A percentile compares a stretch with the other conserved stretches of the same genome.
Evolutionary conservation across 306 rosid genomes (phyloP).

Genomic region (Trichosanthes truncata): DNA sequence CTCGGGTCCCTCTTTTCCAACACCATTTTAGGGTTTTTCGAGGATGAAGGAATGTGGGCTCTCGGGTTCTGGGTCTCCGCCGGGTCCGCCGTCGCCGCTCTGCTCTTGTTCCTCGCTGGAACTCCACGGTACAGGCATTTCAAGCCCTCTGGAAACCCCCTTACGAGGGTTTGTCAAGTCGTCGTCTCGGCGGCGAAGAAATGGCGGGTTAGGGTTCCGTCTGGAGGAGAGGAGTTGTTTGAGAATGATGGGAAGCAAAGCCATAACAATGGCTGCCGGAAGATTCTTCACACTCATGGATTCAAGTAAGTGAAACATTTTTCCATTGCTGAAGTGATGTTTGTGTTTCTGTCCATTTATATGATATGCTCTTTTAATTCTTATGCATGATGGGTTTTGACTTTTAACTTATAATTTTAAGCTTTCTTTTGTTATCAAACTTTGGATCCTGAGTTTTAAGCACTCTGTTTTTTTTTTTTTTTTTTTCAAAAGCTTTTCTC

Average conservation of each 20-base stretch:
- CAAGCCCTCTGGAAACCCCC: constrained; percentile 85
- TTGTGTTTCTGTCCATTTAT: not conserved
- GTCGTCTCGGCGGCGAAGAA: constrained; percentile 58
- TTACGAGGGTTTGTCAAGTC: constrained; percentile 72
- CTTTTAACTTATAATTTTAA: no score
- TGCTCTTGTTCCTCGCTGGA: constrained; percentile 68
- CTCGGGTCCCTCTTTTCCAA: constrained; percentile 89
- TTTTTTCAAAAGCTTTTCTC: not conserved
- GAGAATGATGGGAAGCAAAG: constrained; percentile 26
- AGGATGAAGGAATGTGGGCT: constrained; percentile 84
- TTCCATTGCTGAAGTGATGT: not conserved
- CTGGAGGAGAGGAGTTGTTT: constrained; percentile 42
- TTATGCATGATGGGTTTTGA: not conserved
- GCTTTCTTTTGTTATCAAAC: not conserved
- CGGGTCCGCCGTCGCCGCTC: constrained; percentile 57
- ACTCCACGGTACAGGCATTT: constrained; percentile 75
- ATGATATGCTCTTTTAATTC: not conserved
- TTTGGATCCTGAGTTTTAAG: not conserved
- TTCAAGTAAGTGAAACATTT: constrained; percentile 52
- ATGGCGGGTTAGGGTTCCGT: constrained; percentile 34
- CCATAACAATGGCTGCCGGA: constrained; percentile 39
- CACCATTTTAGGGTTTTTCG: constrained; percentile 69
- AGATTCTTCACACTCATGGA: constrained; percentile 76
- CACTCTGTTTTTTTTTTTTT: not conserved
- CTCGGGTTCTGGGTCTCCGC: constrained; percentile 81